Evolutionary conservation across 768 basidiomycete species (phyloP).

Genomic region (Melanogaster broomeanus): DNA sequence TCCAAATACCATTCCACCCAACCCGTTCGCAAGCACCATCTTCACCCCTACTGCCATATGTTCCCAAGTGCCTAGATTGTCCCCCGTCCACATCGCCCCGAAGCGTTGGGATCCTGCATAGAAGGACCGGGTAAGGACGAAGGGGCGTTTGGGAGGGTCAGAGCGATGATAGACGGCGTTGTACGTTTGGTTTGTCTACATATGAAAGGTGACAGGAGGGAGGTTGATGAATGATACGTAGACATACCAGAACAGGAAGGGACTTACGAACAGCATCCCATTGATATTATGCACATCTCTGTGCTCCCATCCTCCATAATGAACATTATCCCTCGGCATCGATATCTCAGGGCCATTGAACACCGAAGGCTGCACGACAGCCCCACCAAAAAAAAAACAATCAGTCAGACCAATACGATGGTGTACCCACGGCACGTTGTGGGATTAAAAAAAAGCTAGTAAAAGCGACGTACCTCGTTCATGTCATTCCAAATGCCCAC

Average conservation of each 20-base stretch:
- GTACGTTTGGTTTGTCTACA: conserved; percentile 79
- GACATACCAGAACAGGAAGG: not conserved
- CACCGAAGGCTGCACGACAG: conserved; percentile 77
- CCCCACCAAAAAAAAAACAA: conserved; percentile 5
- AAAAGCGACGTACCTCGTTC: conserved; percentile 75
- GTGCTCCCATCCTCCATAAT: conserved; percentile 97
- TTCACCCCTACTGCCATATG: conserved; percentile 93
- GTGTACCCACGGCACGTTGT: not conserved
- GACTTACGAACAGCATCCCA: conserved; percentile 85
- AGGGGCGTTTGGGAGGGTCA: conserved; percentile 78
- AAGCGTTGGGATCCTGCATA: conserved; percentile 94
- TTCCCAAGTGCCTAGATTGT: conserved; percentile 97
- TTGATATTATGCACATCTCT: conserved; percentile 97
- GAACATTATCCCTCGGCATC: conserved; percentile 74
- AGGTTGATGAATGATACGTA: not conserved
- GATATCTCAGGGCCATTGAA: conserved; percentile 98
- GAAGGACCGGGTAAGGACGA: conserved; percentile 95
- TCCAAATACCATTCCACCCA: conserved; percentile 88
- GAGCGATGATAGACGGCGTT: conserved; percentile 80
- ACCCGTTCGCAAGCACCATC: conserved; percentile 87
- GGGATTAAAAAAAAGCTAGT: not conserved
- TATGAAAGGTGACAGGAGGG: not conserved
- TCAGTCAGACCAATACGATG: not conserved
- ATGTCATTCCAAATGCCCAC: conserved; percentile 99
- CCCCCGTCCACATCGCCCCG: conserved; percentile 99